Evolutionary conservation across 1,139 yeast species (phyloP).

Genomic region (Eremothecium gossypii): DNA sequence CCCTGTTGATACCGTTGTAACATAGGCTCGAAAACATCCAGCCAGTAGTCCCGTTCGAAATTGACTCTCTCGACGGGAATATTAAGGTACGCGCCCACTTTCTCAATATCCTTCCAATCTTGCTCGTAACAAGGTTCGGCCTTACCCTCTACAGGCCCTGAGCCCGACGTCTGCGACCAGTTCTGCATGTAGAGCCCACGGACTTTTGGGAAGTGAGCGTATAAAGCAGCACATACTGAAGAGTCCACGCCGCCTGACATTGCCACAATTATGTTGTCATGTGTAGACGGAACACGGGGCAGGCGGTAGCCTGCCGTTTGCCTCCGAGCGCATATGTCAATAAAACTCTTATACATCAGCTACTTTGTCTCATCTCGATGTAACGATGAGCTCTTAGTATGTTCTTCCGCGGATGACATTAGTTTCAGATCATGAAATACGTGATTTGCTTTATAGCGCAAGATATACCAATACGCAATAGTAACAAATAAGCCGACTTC

Average conservation of each 20-base stretch:
- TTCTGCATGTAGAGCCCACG: constrained; percentile 87
- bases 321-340: constrained; percentile 6
- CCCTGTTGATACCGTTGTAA: constrained; percentile 61
- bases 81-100: constrained; percentile 47
- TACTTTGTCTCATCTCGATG: too few species aligned
- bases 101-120: constrained; percentile 81
- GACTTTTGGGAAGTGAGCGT: constrained; percentile 45
- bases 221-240: constrained; percentile 74
- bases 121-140: constrained; percentile 59
- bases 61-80: constrained; percentile 71
- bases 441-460: too few species aligned
- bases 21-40: constrained; percentile 88
- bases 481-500: too few species aligned
- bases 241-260: constrained; percentile 98
- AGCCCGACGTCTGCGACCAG: constrained; percentile 44
- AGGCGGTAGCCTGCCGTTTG: constrained; percentile 14
- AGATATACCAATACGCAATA: too few species aligned
- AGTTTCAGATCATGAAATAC: too few species aligned
- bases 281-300: constrained; percentile 39
- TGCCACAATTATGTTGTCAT: constrained; percentile 67
- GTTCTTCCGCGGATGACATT: too few species aligned
- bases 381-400: too few species aligned
- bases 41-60: constrained; percentile 89
- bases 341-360: constrained; percentile 2
- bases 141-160: constrained; percentile 26